These are phyloP conservation scores for Gymnopus androsaceus DNA, from an alignment of 1,284 basidiomycete genomes.

Conservation along the genomic window DNA sequence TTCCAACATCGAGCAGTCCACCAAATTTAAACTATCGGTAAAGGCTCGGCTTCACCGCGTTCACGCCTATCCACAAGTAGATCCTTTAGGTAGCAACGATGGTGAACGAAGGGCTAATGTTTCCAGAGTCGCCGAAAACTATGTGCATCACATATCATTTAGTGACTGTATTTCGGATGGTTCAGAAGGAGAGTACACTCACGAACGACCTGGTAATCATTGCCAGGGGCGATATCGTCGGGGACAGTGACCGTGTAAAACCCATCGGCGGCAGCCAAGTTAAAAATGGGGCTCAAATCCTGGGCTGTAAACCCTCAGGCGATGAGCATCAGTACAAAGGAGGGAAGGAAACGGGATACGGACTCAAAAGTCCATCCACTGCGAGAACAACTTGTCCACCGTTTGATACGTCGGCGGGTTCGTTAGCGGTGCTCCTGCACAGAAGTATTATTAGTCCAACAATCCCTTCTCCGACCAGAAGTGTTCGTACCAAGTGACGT, in stretches of 20 bases:
- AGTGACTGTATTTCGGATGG: too few relatives aligned
- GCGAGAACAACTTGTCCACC: conserved; percentile 6
- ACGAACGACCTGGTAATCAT: conserved; percentile 10
- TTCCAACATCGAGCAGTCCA: too few relatives aligned
- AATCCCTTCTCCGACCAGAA: background rate
- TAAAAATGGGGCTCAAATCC: background rate
- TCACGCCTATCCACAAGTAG: too few relatives aligned
- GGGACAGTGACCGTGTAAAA: conserved; percentile 13
- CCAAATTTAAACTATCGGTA: too few relatives aligned
- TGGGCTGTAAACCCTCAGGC: background rate
- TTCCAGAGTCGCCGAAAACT: too few relatives aligned
- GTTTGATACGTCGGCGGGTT: conserved; percentile 11
- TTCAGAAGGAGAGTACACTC: too few relatives aligned
- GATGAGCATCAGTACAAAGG: background rate
- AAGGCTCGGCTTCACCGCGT: too few relatives aligned
- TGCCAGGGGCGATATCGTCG: conserved; percentile 1
- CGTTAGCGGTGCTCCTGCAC: conserved; percentile 10
- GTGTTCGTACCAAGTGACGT: conserved; percentile 10
- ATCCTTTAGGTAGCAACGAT: too few relatives aligned
- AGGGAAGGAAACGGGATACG: background rate
- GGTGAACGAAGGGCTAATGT: too few relatives aligned
- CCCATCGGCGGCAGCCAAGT: conserved; percentile 8
- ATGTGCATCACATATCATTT: too few relatives aligned
- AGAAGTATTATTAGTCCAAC: background rate
- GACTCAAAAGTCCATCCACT: background rate